Conservation (phyloP, 768 basidiomycete species). For the Saitozyma podzolica region DNA sequence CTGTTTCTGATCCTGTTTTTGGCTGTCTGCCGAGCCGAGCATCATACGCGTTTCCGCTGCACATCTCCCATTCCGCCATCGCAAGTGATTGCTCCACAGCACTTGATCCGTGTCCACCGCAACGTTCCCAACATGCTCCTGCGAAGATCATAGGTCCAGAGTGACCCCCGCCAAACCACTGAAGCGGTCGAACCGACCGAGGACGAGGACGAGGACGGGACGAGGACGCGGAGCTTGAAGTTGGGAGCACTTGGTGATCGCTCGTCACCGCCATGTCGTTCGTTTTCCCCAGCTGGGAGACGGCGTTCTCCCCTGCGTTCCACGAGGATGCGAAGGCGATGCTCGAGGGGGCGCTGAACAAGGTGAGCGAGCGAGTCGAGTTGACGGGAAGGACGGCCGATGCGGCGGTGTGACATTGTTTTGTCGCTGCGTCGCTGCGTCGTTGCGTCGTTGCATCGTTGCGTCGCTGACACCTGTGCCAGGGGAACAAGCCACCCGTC, state of each 20-base stretch:
- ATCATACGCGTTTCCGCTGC: too few relatives aligned
- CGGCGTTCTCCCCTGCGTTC: constrained; percentile 93
- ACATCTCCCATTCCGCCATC: too few relatives aligned
- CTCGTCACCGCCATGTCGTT: constrained; percentile 52
- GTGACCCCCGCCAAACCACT: not conserved
- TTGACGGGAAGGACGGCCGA: too few relatives aligned
- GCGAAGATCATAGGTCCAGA: too few relatives aligned
- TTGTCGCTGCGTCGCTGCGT: too few relatives aligned
- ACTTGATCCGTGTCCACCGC: too few relatives aligned
- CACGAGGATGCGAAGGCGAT: constrained; percentile 94
- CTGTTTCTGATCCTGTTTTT: too few relatives aligned
- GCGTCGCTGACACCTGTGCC: constrained; percentile 57
- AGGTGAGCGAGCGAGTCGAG: constrained; percentile 23
- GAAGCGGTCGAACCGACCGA: constrained; percentile 51
- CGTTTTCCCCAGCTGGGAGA: constrained; percentile 76
- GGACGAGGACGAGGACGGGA: not conserved
- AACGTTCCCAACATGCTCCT: too few relatives aligned
- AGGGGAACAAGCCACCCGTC: constrained; percentile 95
- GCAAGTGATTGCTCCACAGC: too few relatives aligned
- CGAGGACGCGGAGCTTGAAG: not conserved
- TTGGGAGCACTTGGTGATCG: not conserved
- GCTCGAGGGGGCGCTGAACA: constrained; percentile 68
- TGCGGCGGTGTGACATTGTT: not conserved
- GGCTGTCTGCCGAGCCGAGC: too few relatives aligned
- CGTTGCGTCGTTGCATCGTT: too few relatives aligned